These are phyloP conservation scores for Peronospora farinosa DNA, from an alignment of 352 stramenopile species.

Conservation along the genomic window DNA sequence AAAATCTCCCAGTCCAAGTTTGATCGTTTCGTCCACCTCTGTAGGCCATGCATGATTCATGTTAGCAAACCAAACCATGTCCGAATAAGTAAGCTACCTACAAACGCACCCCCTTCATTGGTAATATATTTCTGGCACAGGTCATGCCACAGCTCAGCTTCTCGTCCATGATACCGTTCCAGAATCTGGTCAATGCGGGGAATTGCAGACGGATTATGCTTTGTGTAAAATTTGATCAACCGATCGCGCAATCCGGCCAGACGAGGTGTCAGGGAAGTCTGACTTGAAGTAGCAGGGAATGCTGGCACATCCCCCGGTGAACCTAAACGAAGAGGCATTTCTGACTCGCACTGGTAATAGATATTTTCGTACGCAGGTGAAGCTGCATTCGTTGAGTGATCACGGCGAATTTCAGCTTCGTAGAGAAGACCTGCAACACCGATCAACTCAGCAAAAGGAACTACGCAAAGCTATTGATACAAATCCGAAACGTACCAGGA, in stretches of 20 bases:
- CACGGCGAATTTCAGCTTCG: slow-evolving; percentile 54
- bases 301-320: slow-evolving; percentile 12
- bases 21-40: slow-evolving; percentile 85
- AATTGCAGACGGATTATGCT: slow-evolving; percentile 59
- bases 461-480: not conserved
- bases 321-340: slow-evolving; percentile 31
- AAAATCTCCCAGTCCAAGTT: slow-evolving; percentile 97
- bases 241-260: slow-evolving; percentile 34
- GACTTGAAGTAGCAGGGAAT: not conserved
- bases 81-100: not conserved
- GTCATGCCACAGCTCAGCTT: slow-evolving; percentile 73
- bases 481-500: slow-evolving; percentile 49
- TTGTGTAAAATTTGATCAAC: slow-evolving; percentile 60
- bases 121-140: slow-evolving; percentile 68
- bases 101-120: slow-evolving; percentile 39
- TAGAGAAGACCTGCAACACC: slow-evolving; percentile 54
- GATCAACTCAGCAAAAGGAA: slow-evolving; percentile 11
- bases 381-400: slow-evolving; percentile 22
- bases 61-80: slow-evolving; percentile 6
- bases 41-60: not conserved
- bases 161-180: slow-evolving; percentile 62
- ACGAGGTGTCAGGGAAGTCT: slow-evolving; percentile 15
- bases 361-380: slow-evolving; percentile 30
- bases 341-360: slow-evolving; percentile 70
- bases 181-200: slow-evolving; percentile 66